Evolutionary conservation across 2,329 filamentous ascomycete species (phyloP).

Genomic region (Lachnellula suecica): DNA sequence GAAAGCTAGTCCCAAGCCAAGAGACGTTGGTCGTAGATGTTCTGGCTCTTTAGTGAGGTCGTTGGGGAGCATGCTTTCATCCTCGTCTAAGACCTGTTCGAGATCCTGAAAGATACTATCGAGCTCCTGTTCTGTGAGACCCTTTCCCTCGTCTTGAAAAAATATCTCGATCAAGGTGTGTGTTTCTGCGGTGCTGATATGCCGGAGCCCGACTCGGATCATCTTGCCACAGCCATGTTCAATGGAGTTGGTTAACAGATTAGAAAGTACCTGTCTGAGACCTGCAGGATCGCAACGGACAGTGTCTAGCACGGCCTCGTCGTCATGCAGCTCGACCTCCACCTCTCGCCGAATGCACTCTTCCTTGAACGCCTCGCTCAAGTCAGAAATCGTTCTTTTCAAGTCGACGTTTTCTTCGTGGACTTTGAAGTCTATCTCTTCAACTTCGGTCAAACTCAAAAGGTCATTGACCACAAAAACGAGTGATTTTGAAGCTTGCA

Average conservation of each 20-base stretch:
- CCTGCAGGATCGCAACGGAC: conserved; percentile 20
- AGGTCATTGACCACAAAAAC: conserved; percentile 93
- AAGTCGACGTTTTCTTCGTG: conserved; percentile 21
- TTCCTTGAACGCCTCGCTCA: conserved; percentile 14
- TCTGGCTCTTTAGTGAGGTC: background rate
- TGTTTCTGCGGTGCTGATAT: conserved; percentile 11
- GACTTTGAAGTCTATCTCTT: conserved; percentile 47
- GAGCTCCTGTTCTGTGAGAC: conserved; percentile 21
- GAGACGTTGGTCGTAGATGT: conserved; percentile 4
- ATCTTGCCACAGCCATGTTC: conserved; percentile 16
- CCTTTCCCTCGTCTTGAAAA: conserved; percentile 20
- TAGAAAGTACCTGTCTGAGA: conserved; percentile 21
- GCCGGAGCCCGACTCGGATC: conserved; percentile 15
- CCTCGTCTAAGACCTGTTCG: conserved; percentile 23
- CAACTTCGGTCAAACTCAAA: conserved; percentile 80
- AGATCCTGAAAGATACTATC: conserved; percentile 24
- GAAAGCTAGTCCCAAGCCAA: conserved; percentile 24
- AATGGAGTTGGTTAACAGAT: conserved; percentile 23
- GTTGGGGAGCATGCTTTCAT: conserved; percentile 7
- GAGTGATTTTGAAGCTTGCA: conserved; percentile 85
- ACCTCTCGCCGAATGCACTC: conserved; percentile 7
- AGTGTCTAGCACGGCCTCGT: conserved; percentile 11
- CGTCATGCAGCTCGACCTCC: conserved; percentile 13
- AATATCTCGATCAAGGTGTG: conserved; percentile 20
- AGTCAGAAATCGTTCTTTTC: conserved; percentile 12